Percentiles rank a stretch among this genome's conserved stretches.
phyloP scores from a whole-genome alignment of 2,329 filamentous ascomycete species.

The Bretziella fagacearum region DNA sequence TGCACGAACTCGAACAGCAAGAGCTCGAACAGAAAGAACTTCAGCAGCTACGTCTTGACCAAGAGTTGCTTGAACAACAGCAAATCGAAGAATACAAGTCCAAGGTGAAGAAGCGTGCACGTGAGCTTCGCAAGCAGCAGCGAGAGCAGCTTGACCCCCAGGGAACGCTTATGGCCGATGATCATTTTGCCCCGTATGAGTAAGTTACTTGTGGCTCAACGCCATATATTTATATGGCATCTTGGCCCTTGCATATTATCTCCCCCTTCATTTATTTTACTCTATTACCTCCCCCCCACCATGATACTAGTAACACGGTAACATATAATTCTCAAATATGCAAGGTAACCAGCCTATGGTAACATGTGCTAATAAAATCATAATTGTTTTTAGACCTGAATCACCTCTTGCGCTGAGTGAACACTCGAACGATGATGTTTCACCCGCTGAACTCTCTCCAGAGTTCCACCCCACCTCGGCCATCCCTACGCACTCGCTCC shows the following conservation, averaged over 20 bases:
- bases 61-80: too few relatives aligned
- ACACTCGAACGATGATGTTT: neutral
- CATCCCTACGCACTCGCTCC: neutral
- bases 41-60: neutral
- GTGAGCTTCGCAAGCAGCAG: too few relatives aligned
- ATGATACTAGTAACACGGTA: too few relatives aligned
- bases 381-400: neutral
- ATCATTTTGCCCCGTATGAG: neutral
- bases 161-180: neutral
- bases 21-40: neutral
- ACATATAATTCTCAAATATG: neutral
- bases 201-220: neutral
- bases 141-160: neutral
- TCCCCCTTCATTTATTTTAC: too few relatives aligned
- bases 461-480: neutral
- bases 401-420: neutral
- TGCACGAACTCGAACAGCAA: neutral
- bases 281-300: too few relatives aligned
- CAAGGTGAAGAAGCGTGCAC: too few relatives aligned
- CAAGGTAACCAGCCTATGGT: too few relatives aligned
- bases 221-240: neutral
- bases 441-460: slow-evolving; percentile 2
- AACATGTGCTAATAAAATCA: too few relatives aligned
- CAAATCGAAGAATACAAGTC: neutral
- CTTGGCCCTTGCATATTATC: neutral